Percentiles rank a stretch among this genome's conserved stretches.
phyloP scores from a whole-genome alignment of 257 asterid species.

The Solanum microdontum region DNA sequence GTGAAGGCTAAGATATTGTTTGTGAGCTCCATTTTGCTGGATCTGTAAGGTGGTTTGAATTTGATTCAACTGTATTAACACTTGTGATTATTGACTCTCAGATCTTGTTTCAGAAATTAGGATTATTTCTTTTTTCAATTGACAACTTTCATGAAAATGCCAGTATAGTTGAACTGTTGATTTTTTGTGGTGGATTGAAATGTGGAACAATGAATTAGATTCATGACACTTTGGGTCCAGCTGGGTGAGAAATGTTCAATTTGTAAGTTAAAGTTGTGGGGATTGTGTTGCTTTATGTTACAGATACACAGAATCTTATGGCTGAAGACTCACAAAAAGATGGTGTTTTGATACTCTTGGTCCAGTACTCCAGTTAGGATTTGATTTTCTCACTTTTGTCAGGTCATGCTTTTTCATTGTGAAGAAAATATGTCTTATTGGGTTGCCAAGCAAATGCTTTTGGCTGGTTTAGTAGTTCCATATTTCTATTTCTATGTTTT shows the following conservation, averaged over 20 bases:
- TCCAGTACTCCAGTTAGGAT: background rate
- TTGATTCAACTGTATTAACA: background rate
- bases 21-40: background rate
- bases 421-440: constrained; percentile 1
- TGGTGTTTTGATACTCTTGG: background rate
- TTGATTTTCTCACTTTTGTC: background rate
- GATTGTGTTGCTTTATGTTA: background rate
- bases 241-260: background rate
- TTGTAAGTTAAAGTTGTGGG: background rate
- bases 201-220: background rate
- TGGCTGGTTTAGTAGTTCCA: background rate
- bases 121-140: background rate
- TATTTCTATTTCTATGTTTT: background rate
- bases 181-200: background rate
- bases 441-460: background rate
- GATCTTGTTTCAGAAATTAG: background rate
- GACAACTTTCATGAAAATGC: background rate
- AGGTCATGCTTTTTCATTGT: background rate
- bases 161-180: background rate
- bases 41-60: background rate
- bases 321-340: background rate
- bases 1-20: background rate
- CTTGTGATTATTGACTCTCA: background rate
- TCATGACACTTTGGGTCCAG: background rate
- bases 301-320: background rate